Evolutionary conservation across 345 rosid species (phyloP).

Genomic region (Citrus hindsii): DNA sequence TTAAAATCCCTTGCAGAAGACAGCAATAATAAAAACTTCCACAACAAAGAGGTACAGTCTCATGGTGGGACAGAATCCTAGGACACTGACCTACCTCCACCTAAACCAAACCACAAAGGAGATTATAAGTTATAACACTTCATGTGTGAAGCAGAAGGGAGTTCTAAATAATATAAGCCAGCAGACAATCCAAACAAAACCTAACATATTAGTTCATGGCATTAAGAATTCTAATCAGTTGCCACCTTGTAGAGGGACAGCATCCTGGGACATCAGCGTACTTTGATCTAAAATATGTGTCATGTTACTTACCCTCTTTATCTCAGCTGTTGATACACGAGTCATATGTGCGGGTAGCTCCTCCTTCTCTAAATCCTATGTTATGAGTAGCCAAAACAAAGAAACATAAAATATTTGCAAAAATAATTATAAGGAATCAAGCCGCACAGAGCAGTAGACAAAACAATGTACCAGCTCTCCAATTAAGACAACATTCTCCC

Average conservation of each 20-base stretch:
- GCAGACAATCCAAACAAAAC: not conserved
- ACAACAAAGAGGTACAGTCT: not conserved
- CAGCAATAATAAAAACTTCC: not conserved
- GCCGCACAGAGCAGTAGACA: slow-evolving; percentile 11
- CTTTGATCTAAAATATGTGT: not conserved
- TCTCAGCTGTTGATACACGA: slow-evolving; percentile 49
- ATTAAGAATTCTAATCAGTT: not conserved
- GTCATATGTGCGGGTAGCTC: slow-evolving; percentile 69
- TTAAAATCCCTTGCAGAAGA: not conserved
- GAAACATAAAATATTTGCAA: not conserved
- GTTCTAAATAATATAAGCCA: not conserved
- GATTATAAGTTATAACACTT: not conserved
- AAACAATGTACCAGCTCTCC: slow-evolving; percentile 75
- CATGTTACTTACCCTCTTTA: slow-evolving; percentile 41
- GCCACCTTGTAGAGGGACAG: not conserved
- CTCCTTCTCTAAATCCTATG: slow-evolving; percentile 57
- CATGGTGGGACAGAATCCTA: not conserved
- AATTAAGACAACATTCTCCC: slow-evolving; percentile 87
- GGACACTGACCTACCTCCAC: not conserved
- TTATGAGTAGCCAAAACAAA: not conserved
- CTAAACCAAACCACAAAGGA: not conserved
- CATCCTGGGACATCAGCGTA: not conserved
- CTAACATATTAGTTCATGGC: not conserved
- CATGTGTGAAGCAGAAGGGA: not conserved
- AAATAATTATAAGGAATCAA: not conserved